Conservation (phyloP, 2,329 filamentous ascomycete species). For the Capronia americana region DNA sequence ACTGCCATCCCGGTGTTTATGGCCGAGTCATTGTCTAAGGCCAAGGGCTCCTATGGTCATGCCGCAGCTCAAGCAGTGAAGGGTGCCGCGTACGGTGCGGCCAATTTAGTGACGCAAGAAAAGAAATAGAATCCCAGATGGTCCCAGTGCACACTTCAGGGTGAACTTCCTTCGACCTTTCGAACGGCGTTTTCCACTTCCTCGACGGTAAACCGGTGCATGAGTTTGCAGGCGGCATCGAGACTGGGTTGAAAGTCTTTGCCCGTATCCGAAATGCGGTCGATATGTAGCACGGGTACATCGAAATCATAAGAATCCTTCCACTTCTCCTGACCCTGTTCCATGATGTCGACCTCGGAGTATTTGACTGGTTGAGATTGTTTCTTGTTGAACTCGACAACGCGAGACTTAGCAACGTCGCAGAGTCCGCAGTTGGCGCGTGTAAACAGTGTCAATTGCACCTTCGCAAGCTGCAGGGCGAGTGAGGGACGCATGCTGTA, state of each 20-base stretch:
- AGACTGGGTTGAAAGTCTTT: slow-evolving; percentile 48
- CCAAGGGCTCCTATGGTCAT: slow-evolving; percentile 43
- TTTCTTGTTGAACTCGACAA: slow-evolving; percentile 59
- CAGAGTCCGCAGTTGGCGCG: slow-evolving; percentile 66
- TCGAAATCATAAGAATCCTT: slow-evolving; percentile 68
- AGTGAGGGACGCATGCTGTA: slow-evolving; percentile 32
- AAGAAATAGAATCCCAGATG: slow-evolving; percentile 24
- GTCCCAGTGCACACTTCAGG: not conserved
- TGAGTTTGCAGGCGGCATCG: slow-evolving; percentile 61
- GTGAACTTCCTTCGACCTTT: slow-evolving; percentile 44
- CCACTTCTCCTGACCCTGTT: slow-evolving; percentile 60
- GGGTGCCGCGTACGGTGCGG: slow-evolving; percentile 38
- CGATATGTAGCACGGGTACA: slow-evolving; percentile 68
- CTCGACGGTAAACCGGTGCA: slow-evolving; percentile 66
- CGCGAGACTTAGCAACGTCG: slow-evolving; percentile 64
- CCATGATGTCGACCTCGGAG: slow-evolving; percentile 66
- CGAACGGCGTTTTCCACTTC: slow-evolving; percentile 63
- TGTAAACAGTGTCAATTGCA: slow-evolving; percentile 65
- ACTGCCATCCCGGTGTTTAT: slow-evolving; percentile 53
- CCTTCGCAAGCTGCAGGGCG: slow-evolving; percentile 27
- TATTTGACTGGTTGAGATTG: slow-evolving; percentile 58
- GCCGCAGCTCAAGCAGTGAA: slow-evolving; percentile 38
- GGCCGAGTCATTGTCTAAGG: slow-evolving; percentile 45
- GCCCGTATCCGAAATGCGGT: slow-evolving; percentile 46
- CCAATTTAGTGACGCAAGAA: slow-evolving; percentile 31